Evolutionary conservation across 2,329 filamentous ascomycete species (phyloP), one percentile per base, ranked within the genome.

Genomic region (Exophiala spinifera): DNA sequence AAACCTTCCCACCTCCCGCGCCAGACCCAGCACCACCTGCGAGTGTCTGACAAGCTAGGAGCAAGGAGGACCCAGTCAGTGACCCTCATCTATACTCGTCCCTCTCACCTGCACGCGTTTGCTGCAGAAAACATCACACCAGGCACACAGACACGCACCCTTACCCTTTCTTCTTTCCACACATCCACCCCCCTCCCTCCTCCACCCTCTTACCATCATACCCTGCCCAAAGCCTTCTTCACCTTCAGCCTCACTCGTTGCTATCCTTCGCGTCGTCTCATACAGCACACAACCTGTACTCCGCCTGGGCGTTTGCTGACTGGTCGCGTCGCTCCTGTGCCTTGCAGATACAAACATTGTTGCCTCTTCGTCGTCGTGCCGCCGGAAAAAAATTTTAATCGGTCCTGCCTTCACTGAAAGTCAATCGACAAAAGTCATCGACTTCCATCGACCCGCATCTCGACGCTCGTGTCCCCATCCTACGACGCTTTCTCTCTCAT

Each of bases 31-130:
- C 57, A 60, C 46, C 21, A 55, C 54, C 55, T 60, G 55, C 57
- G 55, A 60, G 57, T 60, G 51, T 57, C 57, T 51, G 51, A 48
- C 51, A 45, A 46, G 51, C 55, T 49, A 57, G 42, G 43, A 55
- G 28, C 28, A 51, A n/a, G n/a, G 42, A 45, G 49, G 57, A 49
- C 51, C 57, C 57, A 60, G 50, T 47, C 39, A 48, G 28, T 42
- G 57, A 57, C 57, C 57, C 57, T 60, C 57, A 57, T 60, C 57
- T 57, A 57, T 57, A 60, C 57, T 57, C 42, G 31, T 49, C 48
- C 46, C 40, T 34, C 20, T 15, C 40, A 46, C 45, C 49, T 52
- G 46, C 49, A 51, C 56, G 56, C 46, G 49, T 52, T n/a, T 55
- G 47, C 49, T 10, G 28, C 28, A 31, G 28, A 51, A 45, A 58